phyloP scores from a whole-genome alignment of 768 basidiomycete genomes.

The Tricholoma bakamatsutake region DNA sequence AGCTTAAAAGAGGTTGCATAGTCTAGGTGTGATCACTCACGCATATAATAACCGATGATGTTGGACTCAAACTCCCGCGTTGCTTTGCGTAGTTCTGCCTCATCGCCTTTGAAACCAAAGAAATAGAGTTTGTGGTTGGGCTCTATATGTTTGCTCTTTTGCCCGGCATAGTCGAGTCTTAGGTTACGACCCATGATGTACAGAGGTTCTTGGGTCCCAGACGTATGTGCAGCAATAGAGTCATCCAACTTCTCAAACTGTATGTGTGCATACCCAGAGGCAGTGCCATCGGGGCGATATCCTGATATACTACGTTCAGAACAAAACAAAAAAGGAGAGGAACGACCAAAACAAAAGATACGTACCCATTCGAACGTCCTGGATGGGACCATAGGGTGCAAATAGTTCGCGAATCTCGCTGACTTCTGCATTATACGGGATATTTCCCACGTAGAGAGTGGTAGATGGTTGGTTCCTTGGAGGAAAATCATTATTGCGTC shows the following conservation, averaged over 20 bases:
- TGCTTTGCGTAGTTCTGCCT: slow-evolving; percentile 17
- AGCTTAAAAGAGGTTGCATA: background rate
- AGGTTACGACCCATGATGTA: slow-evolving; percentile 42
- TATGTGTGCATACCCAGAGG: slow-evolving; percentile 42
- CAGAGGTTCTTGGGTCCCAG: slow-evolving; percentile 38
- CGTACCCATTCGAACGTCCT: slow-evolving; percentile 35
- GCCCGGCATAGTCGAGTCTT: slow-evolving; percentile 32
- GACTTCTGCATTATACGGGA: slow-evolving; percentile 42
- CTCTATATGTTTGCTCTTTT: background rate
- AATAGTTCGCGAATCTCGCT: slow-evolving; percentile 36
- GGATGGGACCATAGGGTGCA: slow-evolving; percentile 36
- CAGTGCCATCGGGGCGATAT: slow-evolving; percentile 28
- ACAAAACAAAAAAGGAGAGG: background rate
- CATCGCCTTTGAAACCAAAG: slow-evolving; percentile 17
- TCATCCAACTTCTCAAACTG: slow-evolving; percentile 32
- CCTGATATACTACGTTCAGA: slow-evolving; percentile 10
- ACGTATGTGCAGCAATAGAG: slow-evolving; percentile 30
- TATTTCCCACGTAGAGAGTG: slow-evolving; percentile 43
- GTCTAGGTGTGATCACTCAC: slow-evolving; percentile 17
- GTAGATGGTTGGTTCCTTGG: slow-evolving; percentile 22
- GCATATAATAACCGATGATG: slow-evolving; percentile 23
- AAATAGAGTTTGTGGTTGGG: slow-evolving; percentile 30
- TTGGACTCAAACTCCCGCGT: slow-evolving; percentile 22
- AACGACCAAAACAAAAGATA: slow-evolving; percentile 5
- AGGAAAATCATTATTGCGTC: background rate